These are phyloP conservation scores for Boletus fagicola DNA, from an alignment of 768 basidiomycete genomes.

Conservation along the genomic window DNA sequence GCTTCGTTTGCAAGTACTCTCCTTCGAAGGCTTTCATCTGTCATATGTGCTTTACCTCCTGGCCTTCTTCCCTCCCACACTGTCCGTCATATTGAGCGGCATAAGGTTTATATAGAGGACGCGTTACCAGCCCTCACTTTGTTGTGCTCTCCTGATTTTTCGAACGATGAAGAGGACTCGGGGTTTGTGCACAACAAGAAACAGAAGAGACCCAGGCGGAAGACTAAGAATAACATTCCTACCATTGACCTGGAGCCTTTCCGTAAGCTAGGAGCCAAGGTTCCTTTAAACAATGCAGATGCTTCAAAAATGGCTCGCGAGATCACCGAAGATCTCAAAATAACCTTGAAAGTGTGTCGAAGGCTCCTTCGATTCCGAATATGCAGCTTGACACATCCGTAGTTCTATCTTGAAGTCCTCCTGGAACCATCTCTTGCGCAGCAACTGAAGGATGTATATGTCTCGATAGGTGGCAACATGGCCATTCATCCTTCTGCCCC, in stretches of 20 bases:
- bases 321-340: slow-evolving; percentile 28
- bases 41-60: slow-evolving; percentile 25
- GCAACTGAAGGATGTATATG: not conserved
- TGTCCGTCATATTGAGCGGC: slow-evolving; percentile 13
- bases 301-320: slow-evolving; percentile 8
- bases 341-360: slow-evolving; percentile 29
- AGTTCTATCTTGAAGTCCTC: no score
- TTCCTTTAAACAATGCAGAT: slow-evolving; percentile 29
- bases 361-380: not conserved
- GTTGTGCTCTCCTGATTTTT: slow-evolving; percentile 19
- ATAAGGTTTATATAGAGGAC: slow-evolving; percentile 24
- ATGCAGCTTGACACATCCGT: not conserved
- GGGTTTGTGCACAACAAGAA: slow-evolving; percentile 14
- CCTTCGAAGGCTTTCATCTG: slow-evolving; percentile 26
- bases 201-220: slow-evolving; percentile 31
- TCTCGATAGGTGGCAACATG: no score
- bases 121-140: slow-evolving; percentile 19
- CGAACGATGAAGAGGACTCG: not conserved
- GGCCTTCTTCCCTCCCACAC: slow-evolving; percentile 12
- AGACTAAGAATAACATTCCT: slow-evolving; percentile 7
- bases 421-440: slow-evolving; percentile 17
- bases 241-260: slow-evolving; percentile 32
- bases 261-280: slow-evolving; percentile 23
- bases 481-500: no score
- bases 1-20: slow-evolving; percentile 23